phyloP scores from a whole-genome alignment of 352 stramenopile species.

The Globisporangium uncinulatum region DNA sequence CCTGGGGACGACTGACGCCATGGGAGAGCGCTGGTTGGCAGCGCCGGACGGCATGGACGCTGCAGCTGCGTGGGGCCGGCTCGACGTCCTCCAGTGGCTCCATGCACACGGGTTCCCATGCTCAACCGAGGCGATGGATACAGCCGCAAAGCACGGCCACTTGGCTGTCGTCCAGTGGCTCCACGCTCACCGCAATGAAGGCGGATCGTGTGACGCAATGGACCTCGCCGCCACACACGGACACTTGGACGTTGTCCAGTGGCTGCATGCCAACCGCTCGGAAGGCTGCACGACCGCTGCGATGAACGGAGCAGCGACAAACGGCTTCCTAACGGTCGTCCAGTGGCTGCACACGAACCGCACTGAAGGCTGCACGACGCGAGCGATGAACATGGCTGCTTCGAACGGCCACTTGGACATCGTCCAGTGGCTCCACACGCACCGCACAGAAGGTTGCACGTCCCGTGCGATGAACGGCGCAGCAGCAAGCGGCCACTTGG shows the following conservation, averaged over 20 bases:
- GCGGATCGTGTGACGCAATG: conserved; percentile 1
- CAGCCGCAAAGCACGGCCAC: not conserved
- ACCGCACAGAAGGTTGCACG: conserved; percentile 1
- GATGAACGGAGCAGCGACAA: conserved; percentile 1
- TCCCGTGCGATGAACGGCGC: not conserved
- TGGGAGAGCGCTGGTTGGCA: not conserved
- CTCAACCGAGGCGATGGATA: not conserved
- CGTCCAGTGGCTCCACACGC: conserved; percentile 5
- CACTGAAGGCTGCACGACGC: not conserved
- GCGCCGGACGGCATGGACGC: conserved; percentile 7
- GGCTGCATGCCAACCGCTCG: conserved; percentile 1
- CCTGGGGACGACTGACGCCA: not conserved
- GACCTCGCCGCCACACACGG: not conserved
- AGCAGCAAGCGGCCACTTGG: not conserved
- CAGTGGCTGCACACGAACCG: conserved; percentile 6
- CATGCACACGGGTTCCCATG: not conserved
- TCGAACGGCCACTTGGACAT: not conserved
- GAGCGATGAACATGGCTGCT: not conserved
- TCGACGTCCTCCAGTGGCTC: conserved; percentile 8
- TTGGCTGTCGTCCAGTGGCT: not conserved
- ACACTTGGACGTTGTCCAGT: conserved; percentile 8
- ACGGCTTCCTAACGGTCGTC: not conserved
- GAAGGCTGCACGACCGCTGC: conserved; percentile 5
- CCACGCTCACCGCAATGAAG: not conserved
- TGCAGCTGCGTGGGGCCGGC: not conserved